Evolutionary conservation across 2,329 filamentous ascomycete species (phyloP), one percentile per base, ranked within the genome.

Genomic region (Emmonsiellopsis sp.): DNA sequence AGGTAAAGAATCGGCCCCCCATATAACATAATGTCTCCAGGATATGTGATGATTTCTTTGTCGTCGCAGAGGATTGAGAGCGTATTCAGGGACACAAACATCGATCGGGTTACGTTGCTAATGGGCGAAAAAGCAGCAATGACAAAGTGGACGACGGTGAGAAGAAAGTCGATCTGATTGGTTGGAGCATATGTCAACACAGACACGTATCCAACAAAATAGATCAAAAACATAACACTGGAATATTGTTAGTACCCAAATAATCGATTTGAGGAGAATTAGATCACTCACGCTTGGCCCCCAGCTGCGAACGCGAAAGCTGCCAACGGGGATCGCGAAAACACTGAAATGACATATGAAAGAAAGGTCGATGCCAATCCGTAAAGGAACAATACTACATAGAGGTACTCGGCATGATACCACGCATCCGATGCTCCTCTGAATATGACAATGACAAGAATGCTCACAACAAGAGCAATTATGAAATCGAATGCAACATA

Each of bases 1-100:
- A 95, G 79, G 66, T 94, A 95, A 0, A 93, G 69, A 37, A 95
- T 92, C 0, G 89, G 89, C 0, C 87, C 88, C 32, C 91, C 91
- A 61, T 90, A 96, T 31, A 85, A 79, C 0, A 78, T 77, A 34
- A 95, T 81, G 3, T 78, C 81, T 6, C 82, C 86, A 0, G 90
- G 87, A 58, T 88, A 85, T 1, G 76, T 73, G 1, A 84, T 81
- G 16, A 90, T 70, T 16, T 80, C 74, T 30, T 79, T 83, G 34
- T 81, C 77, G 38, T 71, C 64, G 65, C 91, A 96, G 2, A 89
- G 79, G 0, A 88, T 79, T 1, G 87, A 90, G 68, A 96, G 95
- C 2, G 91, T 75, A 65, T 96, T 96, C 50, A 95, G 76, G 0
- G 84, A 77, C 3, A 94, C 72, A 61, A 95, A 87, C 35, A 96